Evolutionary conservation across 2,329 filamentous ascomycete species (phyloP).

Genomic region (Ciborinia camelliae): DNA sequence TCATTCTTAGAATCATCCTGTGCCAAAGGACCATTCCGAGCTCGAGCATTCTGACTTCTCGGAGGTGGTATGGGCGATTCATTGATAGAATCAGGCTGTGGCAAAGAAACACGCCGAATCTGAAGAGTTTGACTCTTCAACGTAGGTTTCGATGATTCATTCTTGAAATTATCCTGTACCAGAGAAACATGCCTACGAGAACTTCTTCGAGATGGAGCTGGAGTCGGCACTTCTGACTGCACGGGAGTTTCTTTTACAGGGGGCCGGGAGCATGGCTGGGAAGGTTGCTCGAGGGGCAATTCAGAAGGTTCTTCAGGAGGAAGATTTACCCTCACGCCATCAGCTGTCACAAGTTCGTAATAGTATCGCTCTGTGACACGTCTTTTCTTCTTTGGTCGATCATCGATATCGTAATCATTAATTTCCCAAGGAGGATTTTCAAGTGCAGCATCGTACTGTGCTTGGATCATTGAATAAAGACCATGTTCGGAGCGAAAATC

Average conservation of each 20-base stretch:
- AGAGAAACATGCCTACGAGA: slow-evolving; percentile 14
- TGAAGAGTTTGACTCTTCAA: not conserved
- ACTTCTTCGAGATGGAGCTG: slow-evolving; percentile 11
- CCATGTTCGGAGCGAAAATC: slow-evolving; percentile 72
- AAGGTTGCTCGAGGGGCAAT: not conserved
- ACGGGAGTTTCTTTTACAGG: not conserved
- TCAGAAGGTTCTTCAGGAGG: slow-evolving; percentile 10
- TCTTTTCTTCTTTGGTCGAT: slow-evolving; percentile 37
- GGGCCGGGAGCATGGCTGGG: not conserved
- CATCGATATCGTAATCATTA: slow-evolving; percentile 37
- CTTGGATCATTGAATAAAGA: slow-evolving; percentile 68
- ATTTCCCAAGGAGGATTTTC: slow-evolving; percentile 41
- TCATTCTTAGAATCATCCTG: not conserved
- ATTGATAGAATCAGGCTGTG: not conserved
- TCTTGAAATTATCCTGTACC: not conserved
- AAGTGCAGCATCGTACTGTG: slow-evolving; percentile 55
- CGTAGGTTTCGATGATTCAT: not conserved
- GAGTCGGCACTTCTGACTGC: not conserved
- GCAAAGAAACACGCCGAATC: not conserved
- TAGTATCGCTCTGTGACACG: slow-evolving; percentile 32
- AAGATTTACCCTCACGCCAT: slow-evolving; percentile 31
- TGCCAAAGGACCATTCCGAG: not conserved
- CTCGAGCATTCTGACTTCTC: not conserved
- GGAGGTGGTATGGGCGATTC: not conserved
- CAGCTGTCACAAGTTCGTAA: slow-evolving; percentile 35